These are phyloP conservation scores for Lunasporangiospora selenospora DNA, from an alignment of 192 early-diverging fungal genomes.

Conservation along the genomic window DNA sequence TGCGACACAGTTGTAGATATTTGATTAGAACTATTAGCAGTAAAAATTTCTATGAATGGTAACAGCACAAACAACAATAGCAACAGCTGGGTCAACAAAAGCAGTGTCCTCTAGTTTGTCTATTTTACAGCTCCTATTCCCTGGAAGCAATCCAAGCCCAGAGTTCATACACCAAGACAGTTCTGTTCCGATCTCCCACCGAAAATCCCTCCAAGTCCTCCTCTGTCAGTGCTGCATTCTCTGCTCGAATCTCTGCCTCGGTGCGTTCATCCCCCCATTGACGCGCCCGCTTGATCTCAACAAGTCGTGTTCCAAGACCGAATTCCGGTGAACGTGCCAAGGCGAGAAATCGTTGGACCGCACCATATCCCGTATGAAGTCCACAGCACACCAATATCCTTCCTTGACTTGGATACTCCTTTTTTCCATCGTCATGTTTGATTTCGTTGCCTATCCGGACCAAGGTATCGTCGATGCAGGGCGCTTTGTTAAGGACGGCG, in stretches of 20 bases:
- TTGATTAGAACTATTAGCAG: no score
- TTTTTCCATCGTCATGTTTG: no score
- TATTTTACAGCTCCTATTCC: no score
- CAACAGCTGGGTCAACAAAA: no score
- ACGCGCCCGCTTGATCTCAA: conserved; percentile 29
- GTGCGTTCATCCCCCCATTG: conserved; percentile 26
- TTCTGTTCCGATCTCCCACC: conserved; percentile 33
- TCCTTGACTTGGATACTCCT: not conserved
- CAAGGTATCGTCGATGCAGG: no score
- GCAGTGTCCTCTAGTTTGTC: no score
- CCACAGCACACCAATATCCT: conserved; percentile 41
- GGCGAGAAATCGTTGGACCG: conserved; percentile 30
- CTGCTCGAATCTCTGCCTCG: conserved; percentile 17
- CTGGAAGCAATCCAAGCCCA: no score
- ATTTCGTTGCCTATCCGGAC: no score
- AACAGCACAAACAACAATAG: no score
- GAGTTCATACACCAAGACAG: conserved; percentile 33
- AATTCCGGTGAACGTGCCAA: conserved; percentile 8
- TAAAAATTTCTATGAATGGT: no score
- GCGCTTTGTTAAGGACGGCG: conserved; percentile 8
- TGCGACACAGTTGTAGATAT: no score
- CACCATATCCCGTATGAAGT: conserved; percentile 23
- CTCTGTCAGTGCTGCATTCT: conserved; percentile 17
- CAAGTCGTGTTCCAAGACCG: conserved; percentile 12
- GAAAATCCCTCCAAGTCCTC: conserved; percentile 32